Conservation (phyloP, 2,329 filamentous ascomycete species). For the Zymoseptoria crescenta region DNA sequence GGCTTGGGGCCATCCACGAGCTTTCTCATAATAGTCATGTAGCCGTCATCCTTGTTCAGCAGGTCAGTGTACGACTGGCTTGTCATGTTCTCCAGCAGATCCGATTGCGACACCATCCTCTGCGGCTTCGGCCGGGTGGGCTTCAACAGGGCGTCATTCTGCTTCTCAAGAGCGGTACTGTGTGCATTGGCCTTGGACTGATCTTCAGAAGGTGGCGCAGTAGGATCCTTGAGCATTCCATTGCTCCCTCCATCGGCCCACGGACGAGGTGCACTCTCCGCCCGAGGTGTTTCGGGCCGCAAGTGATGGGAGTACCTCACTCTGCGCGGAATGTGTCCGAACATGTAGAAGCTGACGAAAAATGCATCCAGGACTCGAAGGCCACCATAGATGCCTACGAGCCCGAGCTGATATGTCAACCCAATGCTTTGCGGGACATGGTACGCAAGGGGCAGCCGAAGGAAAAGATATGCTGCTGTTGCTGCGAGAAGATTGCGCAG, state of each 20-base stretch:
- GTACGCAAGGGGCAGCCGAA: slow-evolving; percentile 36
- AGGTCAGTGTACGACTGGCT: slow-evolving; percentile 17
- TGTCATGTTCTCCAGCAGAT: slow-evolving; percentile 21
- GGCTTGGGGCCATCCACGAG: slow-evolving; percentile 20
- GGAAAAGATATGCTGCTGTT: slow-evolving; percentile 33
- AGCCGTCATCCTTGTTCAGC: slow-evolving; percentile 14
- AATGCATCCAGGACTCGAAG: slow-evolving; percentile 38
- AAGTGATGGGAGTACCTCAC: slow-evolving; percentile 35
- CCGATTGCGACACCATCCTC: slow-evolving; percentile 13
- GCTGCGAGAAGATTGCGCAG: slow-evolving; percentile 34
- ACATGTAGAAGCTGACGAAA: slow-evolving; percentile 37
- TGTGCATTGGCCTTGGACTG: not conserved
- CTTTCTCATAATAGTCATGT: slow-evolving; percentile 13
- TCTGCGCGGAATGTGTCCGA: slow-evolving; percentile 35
- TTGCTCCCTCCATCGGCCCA: slow-evolving; percentile 16
- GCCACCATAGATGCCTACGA: slow-evolving; percentile 38
- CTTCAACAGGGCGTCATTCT: slow-evolving; percentile 5
- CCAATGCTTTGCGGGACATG: slow-evolving; percentile 39
- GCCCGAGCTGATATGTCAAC: slow-evolving; percentile 39
- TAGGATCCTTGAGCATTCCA: slow-evolving; percentile 11
- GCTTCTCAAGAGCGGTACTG: slow-evolving; percentile 2
- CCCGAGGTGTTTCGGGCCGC: slow-evolving; percentile 24
- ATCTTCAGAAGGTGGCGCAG: not conserved
- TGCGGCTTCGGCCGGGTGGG: slow-evolving; percentile 9
- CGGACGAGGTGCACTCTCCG: slow-evolving; percentile 11